These are phyloP conservation scores for Clavispora fructus DNA, from an alignment of 805 yeast species.

Conservation along the genomic window DNA sequence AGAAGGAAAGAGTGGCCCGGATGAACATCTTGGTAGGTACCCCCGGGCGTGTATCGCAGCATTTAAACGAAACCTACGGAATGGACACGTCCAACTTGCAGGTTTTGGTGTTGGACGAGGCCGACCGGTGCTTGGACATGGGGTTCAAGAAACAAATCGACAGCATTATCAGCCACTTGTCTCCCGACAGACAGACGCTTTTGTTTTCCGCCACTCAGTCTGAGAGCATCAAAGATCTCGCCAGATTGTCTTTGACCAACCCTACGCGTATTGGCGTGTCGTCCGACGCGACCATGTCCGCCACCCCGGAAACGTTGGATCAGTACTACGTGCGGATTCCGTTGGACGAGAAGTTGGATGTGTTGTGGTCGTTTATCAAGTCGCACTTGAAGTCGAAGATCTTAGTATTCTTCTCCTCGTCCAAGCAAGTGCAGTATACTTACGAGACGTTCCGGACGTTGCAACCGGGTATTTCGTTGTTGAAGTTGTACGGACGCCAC, in stretches of 20 bases:
- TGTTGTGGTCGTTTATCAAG: constrained; percentile 79
- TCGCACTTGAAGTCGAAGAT: constrained; percentile 77
- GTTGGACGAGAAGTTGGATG: constrained; percentile 77
- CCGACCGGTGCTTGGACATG: constrained; percentile 90
- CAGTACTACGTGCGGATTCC: constrained; percentile 75
- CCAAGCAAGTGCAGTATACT: constrained; percentile 86
- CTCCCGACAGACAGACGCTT: constrained; percentile 76
- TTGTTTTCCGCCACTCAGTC: constrained; percentile 88
- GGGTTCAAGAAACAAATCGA: constrained; percentile 84
- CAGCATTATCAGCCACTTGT: constrained; percentile 70
- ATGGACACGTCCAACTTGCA: constrained; percentile 72
- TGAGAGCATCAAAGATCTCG: constrained; percentile 74
- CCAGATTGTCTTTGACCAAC: constrained; percentile 64
- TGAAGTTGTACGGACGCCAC: constrained; percentile 85
- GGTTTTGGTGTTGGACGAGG: constrained; percentile 81
- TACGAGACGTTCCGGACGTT: constrained; percentile 81
- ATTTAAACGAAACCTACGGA: constrained; percentile 83
- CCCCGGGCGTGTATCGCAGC: constrained; percentile 87
- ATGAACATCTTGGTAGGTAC: constrained; percentile 86
- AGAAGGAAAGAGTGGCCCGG: constrained; percentile 69
- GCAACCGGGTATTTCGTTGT: constrained; percentile 86
- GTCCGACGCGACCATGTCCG: constrained; percentile 44
- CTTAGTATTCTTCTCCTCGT: constrained; percentile 78
- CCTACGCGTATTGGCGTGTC: constrained; percentile 47
- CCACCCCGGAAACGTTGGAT: constrained; percentile 79